Base-by-base conservation (phyloP, 805 yeast genomes). In the Yarrowia alimentaria region DNA sequence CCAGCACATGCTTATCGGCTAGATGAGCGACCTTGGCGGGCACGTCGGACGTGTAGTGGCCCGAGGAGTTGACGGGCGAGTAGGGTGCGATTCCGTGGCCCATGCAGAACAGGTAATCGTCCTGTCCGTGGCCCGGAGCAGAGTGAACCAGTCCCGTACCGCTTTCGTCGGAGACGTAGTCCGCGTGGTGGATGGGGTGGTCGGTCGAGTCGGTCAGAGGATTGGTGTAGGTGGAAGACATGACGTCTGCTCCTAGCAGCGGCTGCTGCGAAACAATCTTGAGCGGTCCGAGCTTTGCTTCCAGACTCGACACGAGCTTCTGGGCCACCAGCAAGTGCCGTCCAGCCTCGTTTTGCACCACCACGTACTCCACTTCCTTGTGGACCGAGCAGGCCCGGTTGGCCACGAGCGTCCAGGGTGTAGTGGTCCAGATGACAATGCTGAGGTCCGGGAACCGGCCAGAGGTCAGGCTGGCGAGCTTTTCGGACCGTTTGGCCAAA, bases 51-150 rank as follows among this genome's bases (percentile, higher is more conserved):
- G 79, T 77, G 61, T 81, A 88, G 55, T 72, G 71, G 1, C 99
- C 99, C 49, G 70, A 66, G 52, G 76, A 77, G 61, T 93, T 87
- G 2, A 93, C 94, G 0, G 93, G 88, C 0, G 96, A 87, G 54
- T 70, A 77, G 0, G 86, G 78, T 8, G 66, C 70, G 17, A 93
- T 71, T 0, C 72, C 72, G 55, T 83, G 67, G 17, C 70, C 65
- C 53, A 76, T 64, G 25, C 95, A 91, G 26, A 83, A 73, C 6
- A 82, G 60, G 62, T 86, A 90, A 69, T 93, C 99, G 58, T 93
- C 99, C 60, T 81, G 78, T 60, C 99, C 99, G 64, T 93, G 99
- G 0, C 97, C 98, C 1, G 99, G 98, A 0, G 99, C 98, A 16
- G 88, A 85, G 63, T 93, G 99, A 1, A 93, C 99, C 11, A 93